phyloP scores from a whole-genome alignment of 1,284 basidiomycete genomes.

The Polyporus tsugae region DNA sequence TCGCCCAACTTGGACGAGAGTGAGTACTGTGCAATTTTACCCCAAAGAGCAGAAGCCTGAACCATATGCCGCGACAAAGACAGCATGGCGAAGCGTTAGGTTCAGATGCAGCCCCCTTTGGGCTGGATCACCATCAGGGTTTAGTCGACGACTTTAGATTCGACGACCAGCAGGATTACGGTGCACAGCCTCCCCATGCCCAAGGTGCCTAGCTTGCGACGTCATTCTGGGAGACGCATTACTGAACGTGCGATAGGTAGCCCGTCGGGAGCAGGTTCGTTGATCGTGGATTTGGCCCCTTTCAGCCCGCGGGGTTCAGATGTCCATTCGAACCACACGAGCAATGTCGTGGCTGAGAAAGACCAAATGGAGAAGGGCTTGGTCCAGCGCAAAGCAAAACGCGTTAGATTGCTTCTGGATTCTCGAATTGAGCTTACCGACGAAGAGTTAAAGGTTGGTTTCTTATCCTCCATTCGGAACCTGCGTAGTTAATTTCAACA shows the following conservation, averaged over 20 bases:
- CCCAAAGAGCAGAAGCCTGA: neutral
- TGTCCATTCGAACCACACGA: constrained; percentile 11
- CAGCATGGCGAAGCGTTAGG: neutral
- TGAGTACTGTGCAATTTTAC: neutral
- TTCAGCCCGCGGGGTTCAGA: constrained; percentile 30
- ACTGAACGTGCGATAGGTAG: constrained; percentile 15
- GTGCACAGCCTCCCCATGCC: constrained; percentile 12
- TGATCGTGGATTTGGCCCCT: constrained; percentile 38
- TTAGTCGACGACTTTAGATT: constrained; percentile 36
- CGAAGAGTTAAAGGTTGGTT: constrained; percentile 72
- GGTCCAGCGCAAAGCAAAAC: constrained; percentile 45
- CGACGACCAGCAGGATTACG: constrained; percentile 23
- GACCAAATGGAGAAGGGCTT: constrained; percentile 47
- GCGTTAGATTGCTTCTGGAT: constrained; percentile 58
- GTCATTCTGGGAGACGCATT: neutral
- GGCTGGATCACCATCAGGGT: constrained; percentile 20
- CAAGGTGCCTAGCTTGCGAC: neutral
- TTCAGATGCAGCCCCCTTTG: neutral
- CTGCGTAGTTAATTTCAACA: constrained; percentile 36
- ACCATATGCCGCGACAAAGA: neutral
- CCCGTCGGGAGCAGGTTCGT: constrained; percentile 30
- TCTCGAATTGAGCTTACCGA: constrained; percentile 78
- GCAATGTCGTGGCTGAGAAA: constrained; percentile 1
- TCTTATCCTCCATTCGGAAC: constrained; percentile 7
- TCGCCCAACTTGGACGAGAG: constrained; percentile 6